These are phyloP conservation scores for Didymella pomorum DNA, from an alignment of 2,329 filamentous ascomycete genomes.

Conservation along the genomic window DNA sequence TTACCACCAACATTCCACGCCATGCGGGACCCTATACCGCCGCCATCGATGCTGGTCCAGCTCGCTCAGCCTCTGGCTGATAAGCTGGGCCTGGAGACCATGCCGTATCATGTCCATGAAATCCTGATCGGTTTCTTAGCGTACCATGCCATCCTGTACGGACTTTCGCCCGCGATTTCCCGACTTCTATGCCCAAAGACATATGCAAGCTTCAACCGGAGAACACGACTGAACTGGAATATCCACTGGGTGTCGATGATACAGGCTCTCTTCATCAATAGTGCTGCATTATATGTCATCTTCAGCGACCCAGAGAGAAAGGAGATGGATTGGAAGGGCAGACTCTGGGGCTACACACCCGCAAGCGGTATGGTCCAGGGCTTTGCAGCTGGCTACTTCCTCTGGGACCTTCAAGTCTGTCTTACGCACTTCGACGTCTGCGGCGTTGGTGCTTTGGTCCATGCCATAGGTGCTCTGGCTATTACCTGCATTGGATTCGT, in stretches of 20 bases:
- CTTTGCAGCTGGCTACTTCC: conserved; percentile 79
- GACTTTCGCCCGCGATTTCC: conserved; percentile 74
- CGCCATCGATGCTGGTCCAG: conserved; percentile 63
- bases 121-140: conserved; percentile 70
- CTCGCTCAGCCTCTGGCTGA: conserved; percentile 71
- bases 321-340: conserved; percentile 71
- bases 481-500: conserved; percentile 84
- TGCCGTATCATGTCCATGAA: conserved; percentile 82
- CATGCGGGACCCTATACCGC: conserved; percentile 77
- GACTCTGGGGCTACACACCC: conserved; percentile 81
- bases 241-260: conserved; percentile 85
- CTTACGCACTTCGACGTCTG: conserved; percentile 73
- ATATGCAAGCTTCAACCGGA: conserved; percentile 68
- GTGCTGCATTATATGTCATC: conserved; percentile 75
- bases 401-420: conserved; percentile 81
- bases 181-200: conserved; percentile 65
- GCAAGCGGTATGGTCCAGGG: conserved; percentile 77
- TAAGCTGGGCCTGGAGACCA: conserved; percentile 66
- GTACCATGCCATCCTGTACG: conserved; percentile 73
- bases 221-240: conserved; percentile 80
- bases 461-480: conserved; percentile 74
- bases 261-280: conserved; percentile 76
- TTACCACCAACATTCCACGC: conserved; percentile 36
- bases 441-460: conserved; percentile 75
- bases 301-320: conserved; percentile 69